Evolutionary conservation across 352 stramenopile genomes (phyloP), one percentile per base, ranked within the genome.

Genomic region (Pythium vanterpoolii): DNA sequence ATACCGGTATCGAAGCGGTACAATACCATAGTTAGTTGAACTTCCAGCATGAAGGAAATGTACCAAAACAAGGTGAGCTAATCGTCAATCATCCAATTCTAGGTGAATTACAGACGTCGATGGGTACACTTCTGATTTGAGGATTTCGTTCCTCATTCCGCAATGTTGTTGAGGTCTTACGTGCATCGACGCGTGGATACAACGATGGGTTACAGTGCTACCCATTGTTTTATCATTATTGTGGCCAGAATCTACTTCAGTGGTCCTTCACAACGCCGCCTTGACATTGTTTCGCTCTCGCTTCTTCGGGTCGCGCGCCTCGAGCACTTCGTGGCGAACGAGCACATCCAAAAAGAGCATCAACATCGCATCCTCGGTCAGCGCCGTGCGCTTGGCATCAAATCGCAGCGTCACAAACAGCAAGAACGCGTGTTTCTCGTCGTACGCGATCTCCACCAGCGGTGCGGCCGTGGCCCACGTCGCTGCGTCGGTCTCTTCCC

Each of bases 401-500:
- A 83, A 86, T 7, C 69, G 74, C 39, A 90, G 50, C 31, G 72
- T 60, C 58, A 81, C 81, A 33, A 79, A 87, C 24, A 89, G 60
- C 47, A 85, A 40, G 60, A 89, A 87, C 11, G 50, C 64, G 59
- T 88, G 77, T 56, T 75, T 80, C 44, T 83, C 79, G 58, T 91
- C 63, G 58, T 82, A 83, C 45, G 62, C 53, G 14, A 95, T 59
- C 45, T 96, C 87, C 24, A 98, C 80, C 16, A 76, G 68, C 2
- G 95, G 95, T 5, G 69, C 57, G 43, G 79, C 65, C 9, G 89
- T 83, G 27, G 88, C 89, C 94, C 93, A 98, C 28, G 96, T 66
- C 31, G 70, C 46, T 5, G 72, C 62, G 45, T 98, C 77, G 5
- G 69, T 78, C 68, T 99, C 96, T 46, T 92, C 50, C 83, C 96